Evolutionary conservation across 441 rosid species (phyloP).

Genomic region (Gossypium davidsonii): DNA sequence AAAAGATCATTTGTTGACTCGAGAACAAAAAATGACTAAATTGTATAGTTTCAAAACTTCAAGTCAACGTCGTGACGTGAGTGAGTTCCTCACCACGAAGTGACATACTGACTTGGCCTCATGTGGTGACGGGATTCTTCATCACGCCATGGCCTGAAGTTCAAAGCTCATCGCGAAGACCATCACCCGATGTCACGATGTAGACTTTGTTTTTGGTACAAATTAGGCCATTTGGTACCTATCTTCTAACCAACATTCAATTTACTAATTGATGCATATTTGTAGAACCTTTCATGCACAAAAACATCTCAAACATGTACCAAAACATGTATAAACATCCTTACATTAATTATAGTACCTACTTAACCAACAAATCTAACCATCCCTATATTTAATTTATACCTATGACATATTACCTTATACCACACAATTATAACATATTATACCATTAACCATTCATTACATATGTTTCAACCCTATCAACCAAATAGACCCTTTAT

Average conservation of each 20-base stretch:
- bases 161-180: background rate
- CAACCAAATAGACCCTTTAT: background rate
- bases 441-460: background rate
- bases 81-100: background rate
- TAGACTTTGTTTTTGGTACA: background rate
- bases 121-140: background rate
- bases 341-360: too few species aligned
- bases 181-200: background rate
- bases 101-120: background rate
- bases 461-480: background rate
- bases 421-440: background rate
- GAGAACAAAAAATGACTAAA: background rate
- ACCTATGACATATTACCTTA: background rate
- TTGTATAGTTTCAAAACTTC: background rate
- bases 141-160: background rate
- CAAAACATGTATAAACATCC: background rate
- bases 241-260: background rate
- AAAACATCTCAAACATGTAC: background rate
- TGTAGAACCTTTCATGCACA: background rate
- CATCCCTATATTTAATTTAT: background rate
- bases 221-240: background rate
- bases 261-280: background rate
- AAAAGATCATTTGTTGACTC: background rate
- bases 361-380: background rate
- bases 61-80: background rate